A percentile compares a stretch with the other conserved stretches of the same genome.
Evolutionary conservation across 148 eudicot genomes (phyloP).

Genomic region (Vaccinium myrtillus): DNA sequence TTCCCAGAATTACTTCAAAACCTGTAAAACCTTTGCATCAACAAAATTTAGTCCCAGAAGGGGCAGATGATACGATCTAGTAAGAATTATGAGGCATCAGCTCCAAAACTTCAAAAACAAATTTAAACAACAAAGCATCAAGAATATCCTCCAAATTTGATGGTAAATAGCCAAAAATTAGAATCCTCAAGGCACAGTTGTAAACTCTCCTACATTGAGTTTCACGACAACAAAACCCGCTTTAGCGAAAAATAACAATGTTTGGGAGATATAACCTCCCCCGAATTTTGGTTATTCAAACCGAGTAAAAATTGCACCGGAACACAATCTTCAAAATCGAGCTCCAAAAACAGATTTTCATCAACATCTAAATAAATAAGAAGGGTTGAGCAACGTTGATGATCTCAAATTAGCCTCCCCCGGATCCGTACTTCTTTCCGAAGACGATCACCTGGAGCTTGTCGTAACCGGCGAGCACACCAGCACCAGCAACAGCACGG

Average conservation of each 20-base stretch:
- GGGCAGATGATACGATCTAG: not conserved
- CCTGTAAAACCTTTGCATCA: not conserved
- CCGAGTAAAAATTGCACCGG: slow-evolving; percentile 4
- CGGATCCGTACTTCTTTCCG: slow-evolving; percentile 58
- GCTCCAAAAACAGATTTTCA: slow-evolving; percentile 8
- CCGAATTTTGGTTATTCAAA: slow-evolving; percentile 12
- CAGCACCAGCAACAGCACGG: slow-evolving; percentile 62
- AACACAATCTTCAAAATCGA: not conserved
- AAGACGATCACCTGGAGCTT: slow-evolving; percentile 57
- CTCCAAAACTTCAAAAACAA: not conserved
- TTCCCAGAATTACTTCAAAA: not conserved
- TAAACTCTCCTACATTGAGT: not conserved
- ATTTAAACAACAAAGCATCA: not conserved
- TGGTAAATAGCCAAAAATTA: not conserved
- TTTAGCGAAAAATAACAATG: not conserved
- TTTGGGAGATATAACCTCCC: slow-evolving; percentile 10
- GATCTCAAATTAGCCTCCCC: slow-evolving; percentile 16
- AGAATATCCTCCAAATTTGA: not conserved
- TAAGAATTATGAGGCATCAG: not conserved
- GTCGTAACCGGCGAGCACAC: slow-evolving; percentile 61
- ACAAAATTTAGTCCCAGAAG: not conserved
- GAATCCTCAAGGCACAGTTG: not conserved
- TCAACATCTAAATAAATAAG: slow-evolving; percentile 5
- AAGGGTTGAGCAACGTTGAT: not conserved
- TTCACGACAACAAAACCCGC: not conserved